phyloP scores from a whole-genome alignment of 768 basidiomycete genomes.

The Boletellus ananiceps region DNA sequence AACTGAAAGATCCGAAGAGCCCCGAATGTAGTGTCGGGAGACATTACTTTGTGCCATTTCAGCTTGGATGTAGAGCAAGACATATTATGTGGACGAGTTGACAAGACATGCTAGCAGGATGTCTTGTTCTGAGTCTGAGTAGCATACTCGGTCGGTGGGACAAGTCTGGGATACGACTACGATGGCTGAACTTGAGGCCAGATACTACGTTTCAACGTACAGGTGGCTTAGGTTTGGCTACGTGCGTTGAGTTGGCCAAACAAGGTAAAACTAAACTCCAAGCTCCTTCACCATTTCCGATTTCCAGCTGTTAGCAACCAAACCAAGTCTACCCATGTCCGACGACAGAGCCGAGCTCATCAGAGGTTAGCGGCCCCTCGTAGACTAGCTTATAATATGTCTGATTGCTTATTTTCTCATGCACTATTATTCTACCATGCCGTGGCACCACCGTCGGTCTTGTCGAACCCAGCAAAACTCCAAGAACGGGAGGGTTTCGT shows the following conservation, averaged over 20 bases:
- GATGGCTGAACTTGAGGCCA: too few species aligned
- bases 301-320: neutral
- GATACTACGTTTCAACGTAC: too few species aligned
- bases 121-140: too few species aligned
- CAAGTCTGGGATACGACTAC: too few species aligned
- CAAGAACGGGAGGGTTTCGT: conserved; percentile 69
- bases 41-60: too few species aligned
- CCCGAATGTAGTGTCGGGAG: too few species aligned
- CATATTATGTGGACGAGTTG: too few species aligned
- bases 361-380: conserved; percentile 21
- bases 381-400: neutral
- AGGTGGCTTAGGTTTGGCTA: too few species aligned
- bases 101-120: too few species aligned
- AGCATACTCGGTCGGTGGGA: too few species aligned
- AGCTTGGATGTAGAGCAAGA: too few species aligned
- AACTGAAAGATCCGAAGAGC: too few species aligned
- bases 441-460: neutral
- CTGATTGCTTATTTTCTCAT: neutral
- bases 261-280: conserved; percentile 6
- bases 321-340: conserved; percentile 22
- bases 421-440: neutral
- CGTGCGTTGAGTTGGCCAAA: conserved; percentile 1
- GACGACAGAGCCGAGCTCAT: conserved; percentile 33
- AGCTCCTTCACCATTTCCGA: neutral
- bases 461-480: conserved; percentile 46